phyloP scores from a whole-genome alignment of 2,329 filamentous ascomycete species.

The Xylaria sp. region DNA sequence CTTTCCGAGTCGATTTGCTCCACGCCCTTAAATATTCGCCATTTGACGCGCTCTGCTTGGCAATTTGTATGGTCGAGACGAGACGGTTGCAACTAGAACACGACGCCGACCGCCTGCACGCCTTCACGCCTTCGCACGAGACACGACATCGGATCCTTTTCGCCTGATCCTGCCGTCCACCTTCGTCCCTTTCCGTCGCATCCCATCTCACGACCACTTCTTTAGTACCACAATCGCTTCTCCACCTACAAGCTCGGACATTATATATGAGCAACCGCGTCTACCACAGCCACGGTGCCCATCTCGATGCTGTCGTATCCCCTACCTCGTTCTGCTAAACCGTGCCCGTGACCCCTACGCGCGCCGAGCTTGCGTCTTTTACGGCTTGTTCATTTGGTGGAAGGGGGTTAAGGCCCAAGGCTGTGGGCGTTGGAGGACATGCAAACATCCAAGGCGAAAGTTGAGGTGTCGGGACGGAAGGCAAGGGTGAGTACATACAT shows the following conservation, averaged over 20 bases:
- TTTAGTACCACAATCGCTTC: background rate
- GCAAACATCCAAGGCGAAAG: slow-evolving; percentile 58
- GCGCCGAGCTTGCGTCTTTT: background rate
- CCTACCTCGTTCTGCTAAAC: background rate
- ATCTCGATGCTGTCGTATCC: slow-evolving; percentile 27
- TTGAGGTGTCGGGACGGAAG: slow-evolving; percentile 57
- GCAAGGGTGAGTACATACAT: slow-evolving; percentile 48
- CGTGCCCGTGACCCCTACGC: slow-evolving; percentile 3
- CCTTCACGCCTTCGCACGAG: slow-evolving; percentile 15
- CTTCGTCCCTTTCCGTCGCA: slow-evolving; percentile 12
- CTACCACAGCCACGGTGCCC: background rate
- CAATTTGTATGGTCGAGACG: background rate
- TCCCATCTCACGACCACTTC: background rate
- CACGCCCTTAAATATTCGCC: background rate
- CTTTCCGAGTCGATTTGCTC: slow-evolving; percentile 5
- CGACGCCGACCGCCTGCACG: background rate
- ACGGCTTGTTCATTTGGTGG: slow-evolving; percentile 33
- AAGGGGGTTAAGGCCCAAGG: slow-evolving; percentile 41
- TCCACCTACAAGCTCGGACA: background rate
- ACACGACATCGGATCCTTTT: slow-evolving; percentile 15
- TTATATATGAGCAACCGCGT: slow-evolving; percentile 20
- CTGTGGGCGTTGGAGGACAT: slow-evolving; percentile 45
- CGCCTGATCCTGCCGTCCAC: background rate
- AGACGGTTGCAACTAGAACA: background rate
- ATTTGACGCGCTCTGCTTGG: background rate